Evolutionary conservation across 2,329 filamentous ascomycete species (phyloP), one percentile per base, ranked within the genome.

Genomic region (Clonostachys sp.): DNA sequence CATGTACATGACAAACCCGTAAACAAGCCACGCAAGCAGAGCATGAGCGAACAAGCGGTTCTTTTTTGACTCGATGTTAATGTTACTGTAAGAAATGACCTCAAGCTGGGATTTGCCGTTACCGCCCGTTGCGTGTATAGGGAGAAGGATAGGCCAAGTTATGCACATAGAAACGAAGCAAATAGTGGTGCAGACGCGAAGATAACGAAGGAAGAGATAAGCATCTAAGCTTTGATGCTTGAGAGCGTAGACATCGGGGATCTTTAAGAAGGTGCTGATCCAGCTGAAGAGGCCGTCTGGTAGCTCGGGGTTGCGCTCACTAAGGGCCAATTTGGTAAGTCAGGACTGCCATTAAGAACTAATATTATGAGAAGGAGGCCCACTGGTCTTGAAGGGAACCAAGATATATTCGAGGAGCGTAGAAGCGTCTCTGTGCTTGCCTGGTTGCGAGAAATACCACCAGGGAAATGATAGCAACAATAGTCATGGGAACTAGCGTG

Each of bases 181-280:
- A 55, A 94, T 87, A 55, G 86, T 76, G 46, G 86, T 81, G 18
- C 85, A 73, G 46, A 94, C 81, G 59, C 89, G 87, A 50, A 96
- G 73, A 61, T 91, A 95, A 39, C 91, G 88, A 41, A 96, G 78
- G 60, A 95, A 89, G 33, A 96, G 80, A 62, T 91, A 97, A 24
- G 87, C 84, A 63, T 97, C 92, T 52, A 97, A 78, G 3, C 89
- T 91, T 63, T 91, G 87, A 65, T 95, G 89, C 55, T 91, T 86
- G 39, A 96, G 78, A 33, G 91, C 78, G 57, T 89, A 94, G 50
- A 83, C 84, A 64, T 96, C 91, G 5, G 77, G 73, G 42, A 82
- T 66, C 55, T 77, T 78, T 67, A 78, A 80, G 64, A 87, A 83
- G 10, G 77, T 70, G 35, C 64, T 65, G 51, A 87, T 66, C 84